A percentile compares a stretch with the other conserved stretches of the same genome.
Conservation (phyloP, 2,329 filamentous ascomycete genomes). For the Cordyceps fumosorosea region DNA sequence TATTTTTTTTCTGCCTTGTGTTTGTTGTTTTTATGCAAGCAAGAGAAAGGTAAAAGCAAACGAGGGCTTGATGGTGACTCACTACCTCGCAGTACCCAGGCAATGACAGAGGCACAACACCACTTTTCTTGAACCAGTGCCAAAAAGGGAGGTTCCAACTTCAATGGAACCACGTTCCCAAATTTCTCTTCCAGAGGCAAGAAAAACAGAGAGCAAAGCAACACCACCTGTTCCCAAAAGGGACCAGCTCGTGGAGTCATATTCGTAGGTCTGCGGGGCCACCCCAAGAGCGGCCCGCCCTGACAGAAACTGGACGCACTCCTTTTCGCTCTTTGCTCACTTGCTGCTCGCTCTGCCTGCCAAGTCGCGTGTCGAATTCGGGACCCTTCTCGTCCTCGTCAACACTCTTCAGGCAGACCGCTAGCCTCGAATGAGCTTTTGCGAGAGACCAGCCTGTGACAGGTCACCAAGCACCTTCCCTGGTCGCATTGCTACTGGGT, state of each 20-base stretch:
- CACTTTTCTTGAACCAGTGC: no score
- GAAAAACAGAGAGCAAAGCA: background rate
- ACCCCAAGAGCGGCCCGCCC: slow-evolving; percentile 3
- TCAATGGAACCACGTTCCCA: no score
- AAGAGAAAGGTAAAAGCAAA: background rate
- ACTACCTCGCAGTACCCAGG: no score
- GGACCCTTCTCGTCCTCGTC: background rate
- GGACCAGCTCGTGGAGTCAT: background rate
- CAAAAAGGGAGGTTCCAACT: no score
- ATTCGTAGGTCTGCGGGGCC: background rate
- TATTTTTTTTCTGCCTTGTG: background rate
- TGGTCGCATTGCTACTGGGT: no score
- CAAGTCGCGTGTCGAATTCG: slow-evolving; percentile 2
- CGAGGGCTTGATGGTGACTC: background rate
- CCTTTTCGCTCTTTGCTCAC: background rate
- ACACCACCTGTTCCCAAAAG: background rate
- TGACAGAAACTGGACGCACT: background rate
- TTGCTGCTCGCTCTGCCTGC: background rate
- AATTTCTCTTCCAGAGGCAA: no score
- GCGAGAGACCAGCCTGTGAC: no score
- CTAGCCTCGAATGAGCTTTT: background rate
- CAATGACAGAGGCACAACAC: no score
- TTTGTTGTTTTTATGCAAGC: background rate
- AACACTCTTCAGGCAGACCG: background rate
- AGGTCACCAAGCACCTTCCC: no score